A percentile compares a stretch with the other conserved stretches of the same genome.
Evolutionary conservation across 2,329 filamentous ascomycete genomes (phyloP).

Genomic region (Pezicula radicicola): DNA sequence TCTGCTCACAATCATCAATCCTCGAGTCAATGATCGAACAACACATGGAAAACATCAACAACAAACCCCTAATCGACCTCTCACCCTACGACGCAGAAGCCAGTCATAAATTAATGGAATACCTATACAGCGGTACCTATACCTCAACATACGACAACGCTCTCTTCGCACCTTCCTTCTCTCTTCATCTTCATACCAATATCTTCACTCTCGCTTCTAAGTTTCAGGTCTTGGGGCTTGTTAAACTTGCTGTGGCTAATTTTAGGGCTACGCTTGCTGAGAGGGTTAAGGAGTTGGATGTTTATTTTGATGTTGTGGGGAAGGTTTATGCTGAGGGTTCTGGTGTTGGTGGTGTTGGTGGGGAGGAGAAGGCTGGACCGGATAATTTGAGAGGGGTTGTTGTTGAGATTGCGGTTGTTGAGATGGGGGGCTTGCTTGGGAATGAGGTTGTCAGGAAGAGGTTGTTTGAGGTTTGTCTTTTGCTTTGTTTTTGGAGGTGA

Average conservation of each 20-base stretch:
- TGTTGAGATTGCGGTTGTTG: conserved; percentile 14
- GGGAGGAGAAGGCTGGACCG: not conserved
- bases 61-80: conserved; percentile 9
- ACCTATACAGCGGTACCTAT: conserved; percentile 20
- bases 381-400: conserved; percentile 10
- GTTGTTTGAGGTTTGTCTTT: conserved; percentile 8
- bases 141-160: not conserved
- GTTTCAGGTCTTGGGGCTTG: conserved; percentile 9
- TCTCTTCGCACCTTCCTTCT: not conserved
- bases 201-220: conserved; percentile 14
- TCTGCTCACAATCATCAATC: conserved; percentile 19
- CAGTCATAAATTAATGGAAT: conserved; percentile 13
- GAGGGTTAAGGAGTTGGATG: conserved; percentile 4
- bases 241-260: conserved; percentile 5
- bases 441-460: conserved; percentile 1
- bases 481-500: too few species aligned
- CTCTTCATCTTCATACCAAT: conserved; percentile 10
- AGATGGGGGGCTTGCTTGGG: conserved; percentile 11
- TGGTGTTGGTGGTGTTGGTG: not conserved
- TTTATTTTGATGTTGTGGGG: conserved; percentile 8
- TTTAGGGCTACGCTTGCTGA: conserved; percentile 11
- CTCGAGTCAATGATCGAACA: conserved; percentile 14
- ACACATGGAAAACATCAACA: not conserved
- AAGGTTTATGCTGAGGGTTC: conserved; percentile 7
- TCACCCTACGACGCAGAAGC: conserved; percentile 7